Evolutionary conservation across 2,329 filamentous ascomycete species (phyloP).

Genomic region (Aureobasidium sp.): DNA sequence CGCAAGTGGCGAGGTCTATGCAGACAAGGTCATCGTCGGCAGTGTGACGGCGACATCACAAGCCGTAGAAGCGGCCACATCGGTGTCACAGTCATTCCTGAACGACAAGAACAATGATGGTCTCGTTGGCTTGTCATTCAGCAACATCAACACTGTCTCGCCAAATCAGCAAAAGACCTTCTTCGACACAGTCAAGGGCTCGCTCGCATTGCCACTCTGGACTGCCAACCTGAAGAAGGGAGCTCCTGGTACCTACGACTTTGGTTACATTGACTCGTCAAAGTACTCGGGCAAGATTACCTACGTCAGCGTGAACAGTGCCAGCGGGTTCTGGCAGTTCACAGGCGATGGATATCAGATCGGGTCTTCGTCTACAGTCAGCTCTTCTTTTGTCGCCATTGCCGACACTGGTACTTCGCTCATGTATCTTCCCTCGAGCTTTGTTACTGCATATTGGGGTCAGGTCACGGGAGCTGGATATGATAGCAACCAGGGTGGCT

Average conservation of each 20-base stretch:
- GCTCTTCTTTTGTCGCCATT: slow-evolving; percentile 45
- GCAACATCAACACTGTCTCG: slow-evolving; percentile 49
- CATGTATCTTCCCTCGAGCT: slow-evolving; percentile 42
- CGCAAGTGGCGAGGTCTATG: slow-evolving; percentile 57
- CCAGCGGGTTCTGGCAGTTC: slow-evolving; percentile 58
- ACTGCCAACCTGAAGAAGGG: slow-evolving; percentile 50
- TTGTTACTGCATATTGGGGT: slow-evolving; percentile 33
- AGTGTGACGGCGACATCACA: slow-evolving; percentile 51
- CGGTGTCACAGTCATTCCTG: slow-evolving; percentile 47
- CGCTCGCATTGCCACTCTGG: slow-evolving; percentile 48
- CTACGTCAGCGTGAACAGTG: slow-evolving; percentile 48
- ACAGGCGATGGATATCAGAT: slow-evolving; percentile 48
- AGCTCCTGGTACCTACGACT: slow-evolving; percentile 46
- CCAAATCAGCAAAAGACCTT: slow-evolving; percentile 47
- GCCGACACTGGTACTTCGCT: slow-evolving; percentile 66
- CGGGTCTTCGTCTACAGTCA: slow-evolving; percentile 36
- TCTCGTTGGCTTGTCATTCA: slow-evolving; percentile 53
- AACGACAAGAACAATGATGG: slow-evolving; percentile 49
- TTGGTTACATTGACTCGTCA: slow-evolving; percentile 49
- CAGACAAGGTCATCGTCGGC: slow-evolving; percentile 56
- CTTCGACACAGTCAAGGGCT: slow-evolving; percentile 49
- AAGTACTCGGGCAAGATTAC: slow-evolving; percentile 52
- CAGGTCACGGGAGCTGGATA: slow-evolving; percentile 31
- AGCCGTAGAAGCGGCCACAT: slow-evolving; percentile 56
- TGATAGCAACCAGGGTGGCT: slow-evolving; percentile 32